Evolutionary conservation across 2,329 filamentous ascomycete genomes (phyloP), one percentile per base, ranked within the genome.

Genomic region (Dothideomycetidae sp.): DNA sequence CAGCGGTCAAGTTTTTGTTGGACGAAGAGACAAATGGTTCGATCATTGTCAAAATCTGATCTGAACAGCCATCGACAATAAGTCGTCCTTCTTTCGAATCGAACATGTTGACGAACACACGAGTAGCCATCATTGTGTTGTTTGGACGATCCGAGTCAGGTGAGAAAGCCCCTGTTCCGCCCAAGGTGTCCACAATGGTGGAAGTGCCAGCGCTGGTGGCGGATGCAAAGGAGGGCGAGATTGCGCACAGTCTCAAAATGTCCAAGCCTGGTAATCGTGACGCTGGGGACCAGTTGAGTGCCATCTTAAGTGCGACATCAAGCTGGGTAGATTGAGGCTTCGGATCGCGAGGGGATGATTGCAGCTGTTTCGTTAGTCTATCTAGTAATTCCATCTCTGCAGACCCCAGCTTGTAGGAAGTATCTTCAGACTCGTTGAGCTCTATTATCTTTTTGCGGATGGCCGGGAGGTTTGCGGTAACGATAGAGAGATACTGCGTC

Each of bases 231-330:
- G 70, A 60, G 0, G 81, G 72, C 5, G 69, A 70, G 4, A 76
- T 74, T 1, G 81, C 78, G 17, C 90, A 66, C 33, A 92, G 75
- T n/a, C 90, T 81, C 4, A 96, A 68, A 1, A 96, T 66, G 55
- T 96, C 90, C 1, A 98, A 70, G 10, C 77, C 82, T 0, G 90
- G 81, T 0, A 98, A 68, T 31, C 85, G 78, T 47, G 83, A 81
- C 10, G 75, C 67, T 37, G 79, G 75, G 2, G 86, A 80, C 90
- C 90, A 98, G 19, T 67, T 58, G 0, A 81, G 83, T 12, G 76
- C 72, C 37, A 92, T 70, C 50, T 77, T 82, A 41, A 84, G 41
- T 7, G 57, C 41, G 10, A 50, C 61, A 4, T 85, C 64, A 0
- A 84, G 60, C 14, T 75, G 50, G 11, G 40, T 41, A 10, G 48